These are phyloP conservation scores for Aphanomyces stellatus DNA, from an alignment of 352 stramenopile species.

Conservation along the genomic window DNA sequence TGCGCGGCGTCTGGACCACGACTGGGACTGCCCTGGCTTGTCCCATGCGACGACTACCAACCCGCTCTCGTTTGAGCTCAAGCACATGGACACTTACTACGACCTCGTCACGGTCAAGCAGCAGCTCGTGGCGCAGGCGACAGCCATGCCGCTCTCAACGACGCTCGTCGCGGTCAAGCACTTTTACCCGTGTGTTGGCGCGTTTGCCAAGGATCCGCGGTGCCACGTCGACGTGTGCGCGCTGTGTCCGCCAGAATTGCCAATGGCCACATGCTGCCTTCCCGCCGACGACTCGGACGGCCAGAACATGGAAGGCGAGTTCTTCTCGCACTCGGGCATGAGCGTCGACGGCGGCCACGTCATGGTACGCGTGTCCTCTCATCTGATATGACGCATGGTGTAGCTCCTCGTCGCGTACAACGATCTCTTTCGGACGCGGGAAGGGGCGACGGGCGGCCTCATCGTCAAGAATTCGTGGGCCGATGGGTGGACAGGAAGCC, in stretches of 20 bases:
- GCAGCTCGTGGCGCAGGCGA: slow-evolving; percentile 29
- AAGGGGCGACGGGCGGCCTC: slow-evolving; percentile 53
- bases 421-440: slow-evolving; percentile 46
- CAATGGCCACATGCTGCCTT: slow-evolving; percentile 48
- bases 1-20: slow-evolving; percentile 29
- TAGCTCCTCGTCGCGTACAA: slow-evolving; percentile 51
- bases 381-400: background rate
- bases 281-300: slow-evolving; percentile 32
- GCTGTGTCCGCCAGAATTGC: slow-evolving; percentile 38
- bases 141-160: slow-evolving; percentile 46
- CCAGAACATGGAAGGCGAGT: slow-evolving; percentile 64
- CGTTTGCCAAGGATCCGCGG: slow-evolving; percentile 32
- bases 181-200: slow-evolving; percentile 53
- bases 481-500: slow-evolving; percentile 51
- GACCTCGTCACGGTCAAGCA: slow-evolving; percentile 36
- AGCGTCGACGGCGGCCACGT: slow-evolving; percentile 43
- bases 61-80: slow-evolving; percentile 34
- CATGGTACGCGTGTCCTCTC: slow-evolving; percentile 32
- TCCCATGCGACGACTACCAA: slow-evolving; percentile 25
- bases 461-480: slow-evolving; percentile 78
- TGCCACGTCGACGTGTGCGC: slow-evolving; percentile 41
- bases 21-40: slow-evolving; percentile 34
- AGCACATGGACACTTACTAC: slow-evolving; percentile 42
- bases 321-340: slow-evolving; percentile 47
- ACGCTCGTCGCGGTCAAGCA: slow-evolving; percentile 46